Percentiles rank a stretch among this genome's conserved stretches.
Evolutionary conservation across 2,329 filamentous ascomycete genomes (phyloP).

Genomic region (Clarireedia homoeocarpa): DNA sequence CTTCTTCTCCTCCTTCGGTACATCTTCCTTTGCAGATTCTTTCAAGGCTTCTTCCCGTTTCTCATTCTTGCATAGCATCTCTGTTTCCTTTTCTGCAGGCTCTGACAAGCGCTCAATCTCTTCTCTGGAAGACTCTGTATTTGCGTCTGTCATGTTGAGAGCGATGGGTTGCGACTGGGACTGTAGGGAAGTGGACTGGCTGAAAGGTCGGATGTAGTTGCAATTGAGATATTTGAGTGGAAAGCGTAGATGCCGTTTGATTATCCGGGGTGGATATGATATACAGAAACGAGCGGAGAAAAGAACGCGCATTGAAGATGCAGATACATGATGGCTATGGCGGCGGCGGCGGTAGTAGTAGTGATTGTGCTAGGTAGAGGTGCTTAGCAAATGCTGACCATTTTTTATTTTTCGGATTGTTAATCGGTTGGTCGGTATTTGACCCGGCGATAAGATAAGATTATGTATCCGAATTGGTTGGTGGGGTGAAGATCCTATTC

Average conservation of each 20-base stretch:
- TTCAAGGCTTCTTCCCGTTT: slow-evolving; percentile 41
- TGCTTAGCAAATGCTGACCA: slow-evolving; percentile 7
- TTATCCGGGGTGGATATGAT: too few relatives aligned
- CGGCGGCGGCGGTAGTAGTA: neutral
- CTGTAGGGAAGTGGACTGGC: too few relatives aligned
- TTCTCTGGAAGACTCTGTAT: neutral
- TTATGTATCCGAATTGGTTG: too few relatives aligned
- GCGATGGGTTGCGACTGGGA: too few relatives aligned
- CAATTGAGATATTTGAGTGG: too few relatives aligned
- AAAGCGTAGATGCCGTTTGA: too few relatives aligned
- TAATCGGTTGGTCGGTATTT: neutral
- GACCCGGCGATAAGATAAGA: neutral
- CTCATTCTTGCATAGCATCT: slow-evolving; percentile 30
- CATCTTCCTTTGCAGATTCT: slow-evolving; percentile 21
- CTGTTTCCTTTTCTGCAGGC: slow-evolving; percentile 42
- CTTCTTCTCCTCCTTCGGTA: slow-evolving; percentile 14
- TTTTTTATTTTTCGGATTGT: neutral
- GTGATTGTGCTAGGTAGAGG: neutral
- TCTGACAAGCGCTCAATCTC: slow-evolving; percentile 47
- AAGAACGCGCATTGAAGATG: neutral
- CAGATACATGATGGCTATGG: neutral
- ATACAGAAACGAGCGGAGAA: neutral
- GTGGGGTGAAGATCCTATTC: too few relatives aligned
- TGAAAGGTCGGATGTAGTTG: neutral
- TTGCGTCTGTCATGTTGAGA: neutral